These are phyloP conservation scores for Clausena lansium DNA, from an alignment of 345 rosid species.

Conservation along the genomic window DNA sequence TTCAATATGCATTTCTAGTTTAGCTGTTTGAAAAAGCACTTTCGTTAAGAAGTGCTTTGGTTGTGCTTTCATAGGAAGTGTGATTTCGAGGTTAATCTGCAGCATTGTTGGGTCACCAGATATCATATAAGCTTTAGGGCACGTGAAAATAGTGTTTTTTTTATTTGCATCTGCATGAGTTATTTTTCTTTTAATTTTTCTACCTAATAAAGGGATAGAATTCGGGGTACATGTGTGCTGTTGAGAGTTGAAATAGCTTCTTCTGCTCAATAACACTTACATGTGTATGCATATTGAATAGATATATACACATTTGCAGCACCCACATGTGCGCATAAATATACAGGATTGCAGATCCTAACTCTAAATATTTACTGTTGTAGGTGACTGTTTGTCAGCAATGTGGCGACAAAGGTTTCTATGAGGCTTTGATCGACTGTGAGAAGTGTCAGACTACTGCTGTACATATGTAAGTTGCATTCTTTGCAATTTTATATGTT, in stretches of 20 bases:
- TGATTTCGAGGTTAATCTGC: background rate
- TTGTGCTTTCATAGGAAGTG: background rate
- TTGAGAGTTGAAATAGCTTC: background rate
- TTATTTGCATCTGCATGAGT: background rate
- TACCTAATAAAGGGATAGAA: background rate
- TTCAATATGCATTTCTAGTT: background rate
- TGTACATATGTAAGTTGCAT: conserved; percentile 43
- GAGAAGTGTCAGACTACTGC: conserved; percentile 36
- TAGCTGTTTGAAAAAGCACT: background rate
- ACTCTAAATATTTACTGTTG: conserved; percentile 15
- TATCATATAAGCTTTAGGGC: background rate
- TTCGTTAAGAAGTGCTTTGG: background rate
- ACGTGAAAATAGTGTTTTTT: background rate
- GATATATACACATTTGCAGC: background rate
- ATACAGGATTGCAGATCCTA: background rate
- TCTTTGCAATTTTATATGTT: background rate
- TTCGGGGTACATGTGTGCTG: background rate
- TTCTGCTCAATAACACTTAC: background rate
- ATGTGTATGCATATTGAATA: background rate
- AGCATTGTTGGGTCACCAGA: too few relatives aligned
- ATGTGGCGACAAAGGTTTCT: conserved; percentile 53
- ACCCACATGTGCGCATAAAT: background rate
- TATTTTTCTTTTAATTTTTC: background rate
- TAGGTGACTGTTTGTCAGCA: conserved; percentile 49
- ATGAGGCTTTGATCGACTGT: conserved; percentile 45